Percentiles rank a stretch among this genome's conserved stretches.
phyloP scores from a whole-genome alignment of 2,329 filamentous ascomycete genomes.

The Furcasterigmium sp. region DNA sequence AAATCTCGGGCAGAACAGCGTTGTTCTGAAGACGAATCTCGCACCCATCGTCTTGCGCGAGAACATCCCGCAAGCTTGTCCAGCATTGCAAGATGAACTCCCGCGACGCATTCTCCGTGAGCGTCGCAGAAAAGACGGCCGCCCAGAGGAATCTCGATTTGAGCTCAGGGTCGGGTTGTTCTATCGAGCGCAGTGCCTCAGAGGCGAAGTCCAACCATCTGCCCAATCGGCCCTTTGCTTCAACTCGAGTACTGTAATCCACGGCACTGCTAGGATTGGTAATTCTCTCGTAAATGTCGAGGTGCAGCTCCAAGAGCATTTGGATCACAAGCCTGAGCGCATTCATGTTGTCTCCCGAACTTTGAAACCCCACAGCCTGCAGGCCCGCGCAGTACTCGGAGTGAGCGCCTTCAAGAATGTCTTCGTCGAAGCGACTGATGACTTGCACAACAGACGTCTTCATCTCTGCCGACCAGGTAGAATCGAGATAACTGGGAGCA shows the following conservation, averaged over 20 bases:
- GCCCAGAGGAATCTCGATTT: constrained; percentile 54
- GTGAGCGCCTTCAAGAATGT: constrained; percentile 41
- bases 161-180: constrained; percentile 24
- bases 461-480: constrained; percentile 53
- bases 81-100: constrained; percentile 55
- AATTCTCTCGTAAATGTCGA: constrained; percentile 55
- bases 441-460: constrained; percentile 54
- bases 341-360: constrained; percentile 1
- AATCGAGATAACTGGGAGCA: constrained; percentile 44
- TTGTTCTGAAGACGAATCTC: constrained; percentile 73
- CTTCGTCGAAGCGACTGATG: constrained; percentile 46
- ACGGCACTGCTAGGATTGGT: constrained; percentile 52
- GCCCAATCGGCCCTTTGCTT: constrained; percentile 43
- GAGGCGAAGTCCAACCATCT: constrained; percentile 49
- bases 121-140: constrained; percentile 46
- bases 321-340: constrained; percentile 34
- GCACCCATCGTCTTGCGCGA: constrained; percentile 32
- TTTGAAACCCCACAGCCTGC: background rate
- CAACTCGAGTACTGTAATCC: constrained; percentile 39
- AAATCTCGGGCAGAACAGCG: constrained; percentile 81
- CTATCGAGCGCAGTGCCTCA: constrained; percentile 31
- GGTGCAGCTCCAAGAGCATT: constrained; percentile 57
- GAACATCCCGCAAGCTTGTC: constrained; percentile 50
- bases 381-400: constrained; percentile 28
- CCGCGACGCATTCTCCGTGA: constrained; percentile 45